These are phyloP conservation scores for Furcasterigmium sp. DNA, from an alignment of 2,329 filamentous ascomycete species.

Conservation along the genomic window DNA sequence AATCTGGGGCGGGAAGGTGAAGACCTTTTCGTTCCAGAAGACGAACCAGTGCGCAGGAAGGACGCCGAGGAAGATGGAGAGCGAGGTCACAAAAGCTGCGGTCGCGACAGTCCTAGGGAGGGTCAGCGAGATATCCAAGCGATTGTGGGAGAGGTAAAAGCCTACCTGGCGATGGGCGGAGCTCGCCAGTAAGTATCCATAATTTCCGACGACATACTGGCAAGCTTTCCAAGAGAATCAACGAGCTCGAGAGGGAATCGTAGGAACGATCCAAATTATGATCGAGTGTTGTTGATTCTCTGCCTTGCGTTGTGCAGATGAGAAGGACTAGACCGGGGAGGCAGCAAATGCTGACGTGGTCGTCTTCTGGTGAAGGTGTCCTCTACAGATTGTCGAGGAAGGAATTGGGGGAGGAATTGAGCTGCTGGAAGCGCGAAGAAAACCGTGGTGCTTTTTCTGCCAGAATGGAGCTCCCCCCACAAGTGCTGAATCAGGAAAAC, in stretches of 20 bases:
- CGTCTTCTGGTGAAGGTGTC: slow-evolving; percentile 2
- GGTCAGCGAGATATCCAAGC: slow-evolving; percentile 7
- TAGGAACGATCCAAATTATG: background rate
- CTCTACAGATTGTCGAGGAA: background rate
- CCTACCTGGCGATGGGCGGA: slow-evolving; percentile 37
- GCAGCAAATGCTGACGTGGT: background rate
- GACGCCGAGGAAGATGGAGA: slow-evolving; percentile 51
- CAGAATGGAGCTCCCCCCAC: slow-evolving; percentile 3
- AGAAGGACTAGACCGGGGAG: background rate
- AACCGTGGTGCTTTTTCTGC: slow-evolving; percentile 3
- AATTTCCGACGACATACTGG: slow-evolving; percentile 12
- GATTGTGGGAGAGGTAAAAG: background rate
- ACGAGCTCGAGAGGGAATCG: slow-evolving; percentile 3
- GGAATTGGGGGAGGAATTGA: background rate
- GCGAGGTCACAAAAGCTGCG: slow-evolving; percentile 54
- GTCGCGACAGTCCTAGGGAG: slow-evolving; percentile 58
- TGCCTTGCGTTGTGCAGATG: background rate
- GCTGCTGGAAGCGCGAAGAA: slow-evolving; percentile 1
- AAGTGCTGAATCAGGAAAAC: background rate
- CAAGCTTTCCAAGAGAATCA: background rate
- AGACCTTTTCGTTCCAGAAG: slow-evolving; percentile 46
- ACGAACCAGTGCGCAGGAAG: slow-evolving; percentile 44
- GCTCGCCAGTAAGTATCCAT: slow-evolving; percentile 31
- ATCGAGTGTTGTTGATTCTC: background rate
- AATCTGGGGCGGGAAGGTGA: slow-evolving; percentile 41